Conservation (phyloP, 345 rosid genomes). For the Euphorbia peplus region DNA sequence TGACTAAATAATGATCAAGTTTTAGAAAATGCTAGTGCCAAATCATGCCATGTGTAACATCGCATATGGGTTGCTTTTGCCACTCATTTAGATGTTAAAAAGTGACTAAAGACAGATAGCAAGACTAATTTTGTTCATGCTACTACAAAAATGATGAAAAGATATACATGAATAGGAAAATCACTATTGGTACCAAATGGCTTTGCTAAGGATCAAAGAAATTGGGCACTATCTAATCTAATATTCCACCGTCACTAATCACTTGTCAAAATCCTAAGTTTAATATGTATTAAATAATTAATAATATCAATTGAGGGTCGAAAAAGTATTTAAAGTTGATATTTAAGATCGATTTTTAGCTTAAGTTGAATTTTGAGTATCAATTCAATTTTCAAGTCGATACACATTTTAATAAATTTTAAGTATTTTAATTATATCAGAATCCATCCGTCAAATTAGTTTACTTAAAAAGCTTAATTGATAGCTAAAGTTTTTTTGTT, state of each 20-base stretch:
- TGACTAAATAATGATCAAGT: not conserved
- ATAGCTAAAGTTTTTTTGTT: no score
- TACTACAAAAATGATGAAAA: not conserved
- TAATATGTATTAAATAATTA: no score
- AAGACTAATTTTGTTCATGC: not conserved
- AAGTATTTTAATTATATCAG: no score
- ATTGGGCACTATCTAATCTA: slow-evolving; percentile 14
- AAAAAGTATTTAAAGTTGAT: no score
- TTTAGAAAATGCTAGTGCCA: slow-evolving; percentile 6
- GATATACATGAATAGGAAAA: slow-evolving; percentile 5
- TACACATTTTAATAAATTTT: no score
- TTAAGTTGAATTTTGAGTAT: no score
- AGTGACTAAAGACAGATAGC: not conserved
- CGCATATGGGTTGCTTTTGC: slow-evolving; percentile 10
- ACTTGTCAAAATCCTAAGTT: slow-evolving; percentile 2
- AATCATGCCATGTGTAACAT: slow-evolving; percentile 13
- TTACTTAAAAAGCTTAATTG: no score
- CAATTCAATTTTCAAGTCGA: no score
- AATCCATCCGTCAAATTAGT: no score
- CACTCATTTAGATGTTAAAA: slow-evolving; percentile 6
- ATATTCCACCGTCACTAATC: slow-evolving; percentile 1
- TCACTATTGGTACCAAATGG: not conserved
- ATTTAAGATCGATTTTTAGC: no score
- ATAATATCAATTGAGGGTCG: no score
- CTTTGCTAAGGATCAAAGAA: slow-evolving; percentile 1